Evolutionary conservation across 2,329 filamentous ascomycete genomes (phyloP).

Genomic region (Arthrinium phaeospermum): DNA sequence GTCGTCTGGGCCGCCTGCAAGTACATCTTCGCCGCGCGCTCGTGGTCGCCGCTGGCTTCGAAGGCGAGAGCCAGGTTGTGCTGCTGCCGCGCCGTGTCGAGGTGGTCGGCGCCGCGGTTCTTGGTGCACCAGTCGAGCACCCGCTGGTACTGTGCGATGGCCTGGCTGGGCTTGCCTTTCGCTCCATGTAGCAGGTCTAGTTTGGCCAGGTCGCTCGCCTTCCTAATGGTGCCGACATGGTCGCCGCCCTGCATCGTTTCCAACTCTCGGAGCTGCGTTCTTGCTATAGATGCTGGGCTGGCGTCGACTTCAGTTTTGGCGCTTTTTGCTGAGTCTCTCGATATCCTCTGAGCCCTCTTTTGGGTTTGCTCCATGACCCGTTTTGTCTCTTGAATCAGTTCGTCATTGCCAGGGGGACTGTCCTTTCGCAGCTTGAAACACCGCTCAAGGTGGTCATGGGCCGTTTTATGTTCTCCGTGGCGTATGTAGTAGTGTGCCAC

Average conservation of each 20-base stretch:
- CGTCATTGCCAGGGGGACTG: neutral
- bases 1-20: neutral
- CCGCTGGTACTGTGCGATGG: neutral
- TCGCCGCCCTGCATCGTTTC: neutral
- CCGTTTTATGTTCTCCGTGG: neutral
- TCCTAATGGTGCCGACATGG: neutral
- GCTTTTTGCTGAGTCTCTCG: too few species aligned
- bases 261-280: neutral
- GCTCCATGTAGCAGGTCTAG: neutral
- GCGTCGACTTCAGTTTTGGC: neutral
- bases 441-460: neutral
- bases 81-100: neutral
- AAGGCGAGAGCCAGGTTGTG: neutral
- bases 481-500: neutral
- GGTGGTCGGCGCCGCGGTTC: neutral
- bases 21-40: neutral
- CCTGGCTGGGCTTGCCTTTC: neutral
- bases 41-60: neutral
- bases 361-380: neutral
- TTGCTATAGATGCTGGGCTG: neutral
- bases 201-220: conserved; percentile 1
- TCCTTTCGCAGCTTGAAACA: neutral
- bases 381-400: neutral
- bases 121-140: neutral
- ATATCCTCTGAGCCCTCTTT: neutral